Conservation (phyloP, 371 early-diverging fungal species). For the Mortierella sp. region DNA sequence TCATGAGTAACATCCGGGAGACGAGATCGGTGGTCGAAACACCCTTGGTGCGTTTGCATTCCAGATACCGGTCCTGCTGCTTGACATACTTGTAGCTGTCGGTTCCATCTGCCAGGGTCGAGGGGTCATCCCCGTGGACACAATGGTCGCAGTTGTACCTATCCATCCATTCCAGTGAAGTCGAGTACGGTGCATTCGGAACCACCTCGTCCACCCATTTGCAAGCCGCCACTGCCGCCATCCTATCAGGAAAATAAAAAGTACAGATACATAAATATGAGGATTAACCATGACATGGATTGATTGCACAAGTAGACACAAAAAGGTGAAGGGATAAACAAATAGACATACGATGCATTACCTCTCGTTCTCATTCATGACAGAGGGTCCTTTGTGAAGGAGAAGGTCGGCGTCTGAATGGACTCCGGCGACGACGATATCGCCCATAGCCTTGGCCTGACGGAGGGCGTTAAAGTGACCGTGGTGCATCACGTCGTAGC, state of each 20-base stretch:
- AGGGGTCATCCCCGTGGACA: slow-evolving; percentile 98
- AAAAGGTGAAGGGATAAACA: not conserved
- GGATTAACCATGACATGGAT: too few relatives aligned
- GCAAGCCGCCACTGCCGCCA: slow-evolving; percentile 94
- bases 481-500: slow-evolving; percentile 95
- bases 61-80: slow-evolving; percentile 91
- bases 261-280: not conserved
- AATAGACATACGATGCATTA: too few relatives aligned
- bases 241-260: slow-evolving; percentile 60
- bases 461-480: slow-evolving; percentile 95
- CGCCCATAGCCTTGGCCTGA: slow-evolving; percentile 95
- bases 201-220: slow-evolving; percentile 98
- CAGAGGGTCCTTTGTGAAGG: slow-evolving; percentile 95
- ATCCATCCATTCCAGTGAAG: slow-evolving; percentile 86
- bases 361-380: slow-evolving; percentile 96
- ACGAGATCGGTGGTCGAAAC: slow-evolving; percentile 97
- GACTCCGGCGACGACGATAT: slow-evolving; percentile 94
- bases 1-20: slow-evolving; percentile 95
- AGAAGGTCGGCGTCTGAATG: slow-evolving; percentile 94
- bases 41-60: slow-evolving; percentile 94
- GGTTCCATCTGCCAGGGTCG: slow-evolving; percentile 93
- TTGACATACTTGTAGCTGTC: slow-evolving; percentile 97
- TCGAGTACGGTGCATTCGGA: slow-evolving; percentile 94
- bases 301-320: too few relatives aligned
- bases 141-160: slow-evolving; percentile 91